Conservation (phyloP, 371 early-diverging fungal species). For the Rhizopus stolonifer region DNA sequence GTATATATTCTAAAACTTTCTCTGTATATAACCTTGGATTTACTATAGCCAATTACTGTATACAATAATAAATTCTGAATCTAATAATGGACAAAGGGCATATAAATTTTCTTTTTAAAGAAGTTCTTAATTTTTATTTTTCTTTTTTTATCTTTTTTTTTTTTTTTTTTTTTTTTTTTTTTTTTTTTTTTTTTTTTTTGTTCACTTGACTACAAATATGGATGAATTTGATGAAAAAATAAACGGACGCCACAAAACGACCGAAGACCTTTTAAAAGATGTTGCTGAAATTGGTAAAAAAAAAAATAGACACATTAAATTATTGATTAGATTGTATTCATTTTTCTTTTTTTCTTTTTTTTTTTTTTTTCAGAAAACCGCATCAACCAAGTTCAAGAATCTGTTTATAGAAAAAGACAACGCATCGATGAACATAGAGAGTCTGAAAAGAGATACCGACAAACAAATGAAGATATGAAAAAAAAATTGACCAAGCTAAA, state of each 20-base stretch:
- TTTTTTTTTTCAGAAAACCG: conserved; percentile 11
- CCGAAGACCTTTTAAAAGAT: conserved; percentile 6
- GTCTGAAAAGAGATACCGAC: neutral
- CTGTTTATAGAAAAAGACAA: neutral
- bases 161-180: neutral
- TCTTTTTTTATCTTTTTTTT: no score
- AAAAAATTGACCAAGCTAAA: neutral
- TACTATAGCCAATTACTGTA: no score
- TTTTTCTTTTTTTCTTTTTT: neutral
- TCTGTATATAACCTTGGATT: no score
- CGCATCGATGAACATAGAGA: neutral
- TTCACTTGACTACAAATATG: neutral
- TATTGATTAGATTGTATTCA: no score
- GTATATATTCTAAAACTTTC: no score
- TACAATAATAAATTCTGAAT: no score
- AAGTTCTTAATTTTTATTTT: no score
- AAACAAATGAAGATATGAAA: neutral
- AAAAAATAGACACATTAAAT: neutral
- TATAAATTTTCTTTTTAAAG: no score
- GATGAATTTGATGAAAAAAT: neutral
- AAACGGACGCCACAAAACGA: conserved; percentile 7
- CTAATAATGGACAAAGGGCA: no score
- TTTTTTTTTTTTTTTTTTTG: neutral
- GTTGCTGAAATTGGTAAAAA: conserved; percentile 14
- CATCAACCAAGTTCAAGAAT: conserved; percentile 5